These are phyloP conservation scores for Pterocarpus macrocarpus DNA, from an alignment of 306 rosid species.

Conservation along the genomic window DNA sequence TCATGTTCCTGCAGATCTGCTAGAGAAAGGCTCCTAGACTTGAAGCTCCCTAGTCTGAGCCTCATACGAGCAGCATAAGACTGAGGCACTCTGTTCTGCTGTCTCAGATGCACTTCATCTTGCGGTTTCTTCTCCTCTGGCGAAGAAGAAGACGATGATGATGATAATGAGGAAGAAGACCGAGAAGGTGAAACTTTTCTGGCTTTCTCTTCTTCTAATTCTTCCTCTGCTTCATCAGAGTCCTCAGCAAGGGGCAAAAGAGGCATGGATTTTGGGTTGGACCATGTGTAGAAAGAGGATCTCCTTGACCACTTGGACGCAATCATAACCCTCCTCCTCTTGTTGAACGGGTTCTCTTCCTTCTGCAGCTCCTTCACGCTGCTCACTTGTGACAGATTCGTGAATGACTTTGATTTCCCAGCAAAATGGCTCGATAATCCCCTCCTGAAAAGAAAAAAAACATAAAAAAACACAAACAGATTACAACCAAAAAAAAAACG, in stretches of 20 bases:
- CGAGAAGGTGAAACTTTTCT: constrained; percentile 17
- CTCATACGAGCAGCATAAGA: constrained; percentile 47
- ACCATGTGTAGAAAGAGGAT: constrained; percentile 65
- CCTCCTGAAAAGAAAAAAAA: constrained; percentile 57
- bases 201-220: constrained; percentile 11
- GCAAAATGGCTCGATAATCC: constrained; percentile 76
- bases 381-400: constrained; percentile 66
- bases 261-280: constrained; percentile 88
- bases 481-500: not conserved
- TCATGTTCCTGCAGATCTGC: constrained; percentile 77
- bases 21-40: constrained; percentile 68
- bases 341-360: constrained; percentile 81
- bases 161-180: constrained; percentile 30
- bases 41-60: constrained; percentile 62
- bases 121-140: constrained; percentile 44
- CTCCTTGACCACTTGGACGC: constrained; percentile 68
- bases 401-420: constrained; percentile 87
- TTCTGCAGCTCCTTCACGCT: constrained; percentile 69
- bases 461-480: not conserved
- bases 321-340: constrained; percentile 67
- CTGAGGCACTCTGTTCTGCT: constrained; percentile 20
- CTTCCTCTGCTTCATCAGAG: not conserved
- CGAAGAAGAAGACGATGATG: not conserved
- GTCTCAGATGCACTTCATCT: constrained; percentile 34
- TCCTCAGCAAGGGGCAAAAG: constrained; percentile 64